phyloP scores from a whole-genome alignment of 345 rosid genomes.

The Anacardium occidentale region DNA sequence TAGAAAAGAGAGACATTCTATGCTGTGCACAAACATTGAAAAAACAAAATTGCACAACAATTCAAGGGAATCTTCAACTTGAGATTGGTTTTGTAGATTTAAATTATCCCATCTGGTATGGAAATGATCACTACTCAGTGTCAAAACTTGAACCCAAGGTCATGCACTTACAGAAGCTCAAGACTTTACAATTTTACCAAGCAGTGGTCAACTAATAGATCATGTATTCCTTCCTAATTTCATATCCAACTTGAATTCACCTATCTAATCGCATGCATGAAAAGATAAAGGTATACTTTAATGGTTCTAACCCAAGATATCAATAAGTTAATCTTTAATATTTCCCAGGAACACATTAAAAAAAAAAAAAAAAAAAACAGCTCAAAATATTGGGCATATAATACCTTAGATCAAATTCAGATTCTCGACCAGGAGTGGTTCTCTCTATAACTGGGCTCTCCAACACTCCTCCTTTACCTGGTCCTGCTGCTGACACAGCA shows the following conservation, averaged over 20 bases:
- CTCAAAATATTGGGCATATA: conserved; percentile 11
- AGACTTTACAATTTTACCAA: neutral
- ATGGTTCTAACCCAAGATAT: neutral
- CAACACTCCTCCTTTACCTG: conserved; percentile 71
- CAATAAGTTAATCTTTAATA: neutral
- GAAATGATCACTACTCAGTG: neutral
- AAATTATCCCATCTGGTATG: neutral
- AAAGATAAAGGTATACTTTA: neutral
- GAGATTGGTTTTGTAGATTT: neutral
- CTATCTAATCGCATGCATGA: neutral
- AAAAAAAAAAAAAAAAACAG: too few relatives aligned
- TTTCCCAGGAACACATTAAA: neutral
- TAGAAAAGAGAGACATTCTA: neutral
- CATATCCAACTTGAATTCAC: neutral
- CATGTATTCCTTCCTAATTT: neutral
- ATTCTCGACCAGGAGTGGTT: conserved; percentile 71
- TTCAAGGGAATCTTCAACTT: neutral
- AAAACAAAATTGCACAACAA: neutral
- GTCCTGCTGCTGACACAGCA: conserved; percentile 43
- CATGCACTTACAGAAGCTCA: neutral
- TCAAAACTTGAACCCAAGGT: neutral
- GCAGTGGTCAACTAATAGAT: neutral
- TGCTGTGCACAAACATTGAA: neutral
- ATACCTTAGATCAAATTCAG: conserved; percentile 79
- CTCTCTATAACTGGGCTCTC: conserved; percentile 71